phyloP scores from a whole-genome alignment of 495 filamentous ascomycete species.

The Podospora conica region DNA sequence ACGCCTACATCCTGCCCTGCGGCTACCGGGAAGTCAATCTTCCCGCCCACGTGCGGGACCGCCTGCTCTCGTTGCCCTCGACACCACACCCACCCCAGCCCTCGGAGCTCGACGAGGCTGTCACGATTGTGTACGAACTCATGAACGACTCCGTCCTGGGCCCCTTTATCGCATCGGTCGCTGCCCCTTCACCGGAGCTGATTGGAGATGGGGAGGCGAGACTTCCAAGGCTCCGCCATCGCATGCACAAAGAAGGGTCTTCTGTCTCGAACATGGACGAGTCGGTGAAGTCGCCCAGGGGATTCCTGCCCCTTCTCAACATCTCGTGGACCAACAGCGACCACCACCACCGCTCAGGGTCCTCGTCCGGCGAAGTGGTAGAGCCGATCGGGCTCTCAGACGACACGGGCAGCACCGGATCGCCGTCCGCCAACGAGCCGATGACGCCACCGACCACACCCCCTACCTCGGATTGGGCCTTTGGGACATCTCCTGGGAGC shows the following conservation, averaged over 20 bases:
- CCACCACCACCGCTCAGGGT: slow-evolving; percentile 31
- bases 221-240: slow-evolving; percentile 34
- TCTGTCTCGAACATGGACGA: slow-evolving; percentile 26
- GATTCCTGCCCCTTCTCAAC: slow-evolving; percentile 40
- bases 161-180: slow-evolving; percentile 65
- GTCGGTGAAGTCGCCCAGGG: slow-evolving; percentile 37
- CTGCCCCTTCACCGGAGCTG: slow-evolving; percentile 29
- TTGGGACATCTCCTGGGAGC: slow-evolving; percentile 42
- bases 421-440: slow-evolving; percentile 51
- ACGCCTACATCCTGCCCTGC: slow-evolving; percentile 72
- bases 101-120: slow-evolving; percentile 76
- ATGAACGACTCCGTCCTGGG: slow-evolving; percentile 95
- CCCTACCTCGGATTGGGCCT: slow-evolving; percentile 58
- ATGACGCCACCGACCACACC: slow-evolving; percentile 91
- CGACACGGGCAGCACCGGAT: slow-evolving; percentile 47
- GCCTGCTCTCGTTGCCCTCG: slow-evolving; percentile 60
- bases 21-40: slow-evolving; percentile 90
- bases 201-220: slow-evolving; percentile 32
- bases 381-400: slow-evolving; percentile 40
- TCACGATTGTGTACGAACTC: slow-evolving; percentile 82
- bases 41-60: slow-evolving; percentile 76
- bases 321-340: slow-evolving; percentile 32
- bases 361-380: slow-evolving; percentile 29
- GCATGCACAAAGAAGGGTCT: slow-evolving; percentile 30
- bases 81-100: slow-evolving; percentile 65